Evolutionary conservation across 2,329 filamentous ascomycete species (phyloP).

Genomic region (Ophiognomonia clavigignenti-juglandacearum): DNA sequence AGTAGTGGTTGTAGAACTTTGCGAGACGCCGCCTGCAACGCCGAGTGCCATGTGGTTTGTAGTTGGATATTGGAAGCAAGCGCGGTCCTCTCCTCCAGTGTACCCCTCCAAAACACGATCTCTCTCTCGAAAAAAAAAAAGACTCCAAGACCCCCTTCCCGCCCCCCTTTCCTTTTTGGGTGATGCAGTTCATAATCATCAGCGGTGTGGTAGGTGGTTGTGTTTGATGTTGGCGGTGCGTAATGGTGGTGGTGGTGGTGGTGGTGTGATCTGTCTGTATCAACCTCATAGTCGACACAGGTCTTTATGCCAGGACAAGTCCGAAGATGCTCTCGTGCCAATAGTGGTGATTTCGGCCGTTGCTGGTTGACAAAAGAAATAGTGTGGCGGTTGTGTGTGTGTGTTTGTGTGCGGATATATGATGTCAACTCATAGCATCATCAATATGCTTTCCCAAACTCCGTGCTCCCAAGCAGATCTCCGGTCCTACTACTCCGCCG

Average conservation of each 20-base stretch:
- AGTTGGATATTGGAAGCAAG: slow-evolving; percentile 7
- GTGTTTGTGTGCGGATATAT: not conserved
- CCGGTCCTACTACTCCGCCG: not conserved
- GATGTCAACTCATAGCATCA: slow-evolving; percentile 2
- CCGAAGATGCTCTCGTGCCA: not conserved
- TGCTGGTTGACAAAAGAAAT: slow-evolving; percentile 1
- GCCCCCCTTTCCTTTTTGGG: slow-evolving; percentile 7
- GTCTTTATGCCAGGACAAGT: not conserved
- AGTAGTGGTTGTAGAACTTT: slow-evolving; percentile 2
- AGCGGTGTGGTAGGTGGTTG: not conserved
- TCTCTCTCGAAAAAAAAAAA: slow-evolving; percentile 10
- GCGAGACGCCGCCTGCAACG: slow-evolving; percentile 16
- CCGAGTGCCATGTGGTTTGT: slow-evolving; percentile 8
- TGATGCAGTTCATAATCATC: slow-evolving; percentile 17
- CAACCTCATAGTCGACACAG: not conserved
- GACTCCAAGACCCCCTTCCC: too few species aligned
- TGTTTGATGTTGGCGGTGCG: not conserved
- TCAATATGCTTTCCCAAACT: slow-evolving; percentile 6
- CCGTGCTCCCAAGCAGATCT: slow-evolving; percentile 6
- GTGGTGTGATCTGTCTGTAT: not conserved
- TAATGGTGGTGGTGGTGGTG: too few species aligned
- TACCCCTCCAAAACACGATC: not conserved
- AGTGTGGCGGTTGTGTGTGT: not conserved
- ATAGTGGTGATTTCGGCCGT: not conserved
- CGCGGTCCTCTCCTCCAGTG: slow-evolving; percentile 3